Percentiles rank a stretch among this genome's conserved stretches.
phyloP scores from a whole-genome alignment of 139 green algal species.

The Eudorina sp. region DNA sequence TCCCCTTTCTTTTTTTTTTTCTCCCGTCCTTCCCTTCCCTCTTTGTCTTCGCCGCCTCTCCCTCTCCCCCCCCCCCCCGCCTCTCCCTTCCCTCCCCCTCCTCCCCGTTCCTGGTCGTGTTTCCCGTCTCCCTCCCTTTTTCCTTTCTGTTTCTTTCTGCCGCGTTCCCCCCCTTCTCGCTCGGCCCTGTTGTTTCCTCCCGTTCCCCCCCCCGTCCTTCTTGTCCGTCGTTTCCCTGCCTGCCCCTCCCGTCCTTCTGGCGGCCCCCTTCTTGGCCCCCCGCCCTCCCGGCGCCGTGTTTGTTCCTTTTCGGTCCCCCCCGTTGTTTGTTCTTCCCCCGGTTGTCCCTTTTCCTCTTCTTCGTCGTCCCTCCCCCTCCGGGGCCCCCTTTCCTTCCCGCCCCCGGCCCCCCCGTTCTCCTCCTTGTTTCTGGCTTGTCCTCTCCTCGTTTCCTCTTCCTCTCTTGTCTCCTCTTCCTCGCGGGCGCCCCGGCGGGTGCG shows the following conservation, averaged over 20 bases:
- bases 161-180: background rate
- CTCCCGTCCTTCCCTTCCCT: background rate
- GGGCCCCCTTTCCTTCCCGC: background rate
- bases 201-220: background rate
- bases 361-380: background rate
- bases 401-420: background rate
- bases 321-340: background rate
- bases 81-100: background rate
- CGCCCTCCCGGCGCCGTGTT: background rate
- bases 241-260: background rate
- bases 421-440: background rate
- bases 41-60: background rate
- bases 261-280: background rate
- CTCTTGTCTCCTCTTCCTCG: background rate
- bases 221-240: background rate
- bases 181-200: background rate
- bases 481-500: background rate
- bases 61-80: background rate
- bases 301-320: background rate
- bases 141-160: background rate
- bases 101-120: background rate
- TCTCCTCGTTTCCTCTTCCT: background rate
- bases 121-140: background rate
- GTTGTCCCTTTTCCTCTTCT: background rate
- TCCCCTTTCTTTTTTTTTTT: background rate